Evolutionary conservation across 257 asterid species (phyloP).

Genomic region (Salvia rosmarinus): DNA sequence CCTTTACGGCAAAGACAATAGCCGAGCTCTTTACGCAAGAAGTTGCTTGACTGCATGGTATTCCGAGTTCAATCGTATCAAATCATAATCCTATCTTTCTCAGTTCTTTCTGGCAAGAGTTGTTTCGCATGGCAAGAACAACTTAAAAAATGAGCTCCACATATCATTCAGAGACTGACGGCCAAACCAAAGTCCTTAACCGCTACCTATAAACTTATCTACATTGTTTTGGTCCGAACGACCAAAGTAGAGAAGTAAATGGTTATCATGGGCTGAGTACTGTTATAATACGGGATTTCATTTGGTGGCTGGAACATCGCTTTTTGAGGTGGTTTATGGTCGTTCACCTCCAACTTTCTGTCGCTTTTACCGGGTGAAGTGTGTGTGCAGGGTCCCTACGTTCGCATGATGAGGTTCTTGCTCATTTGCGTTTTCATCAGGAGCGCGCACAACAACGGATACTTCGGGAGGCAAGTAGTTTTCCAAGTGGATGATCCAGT

Average conservation of each 20-base stretch:
- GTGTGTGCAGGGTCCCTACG: background rate
- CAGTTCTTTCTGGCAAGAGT: background rate
- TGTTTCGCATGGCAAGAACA: background rate
- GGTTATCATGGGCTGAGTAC: background rate
- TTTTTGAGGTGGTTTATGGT: background rate
- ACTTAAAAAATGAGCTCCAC: background rate
- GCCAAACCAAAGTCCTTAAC: background rate
- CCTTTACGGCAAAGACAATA: too few species aligned
- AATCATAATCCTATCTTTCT: too few species aligned
- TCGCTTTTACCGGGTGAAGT: background rate
- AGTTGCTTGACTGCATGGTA: too few species aligned
- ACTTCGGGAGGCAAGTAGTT: background rate
- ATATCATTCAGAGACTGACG: background rate
- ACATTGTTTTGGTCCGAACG: background rate
- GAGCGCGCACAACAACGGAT: too few species aligned
- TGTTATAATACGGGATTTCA: background rate
- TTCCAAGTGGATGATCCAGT: background rate
- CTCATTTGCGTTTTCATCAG: too few species aligned
- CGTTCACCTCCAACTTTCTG: background rate
- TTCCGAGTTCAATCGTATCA: too few species aligned
- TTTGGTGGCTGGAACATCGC: background rate
- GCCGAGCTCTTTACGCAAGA: too few species aligned
- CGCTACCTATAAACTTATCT: too few species aligned
- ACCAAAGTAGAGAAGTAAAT: background rate
- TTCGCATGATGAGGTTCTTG: too few species aligned